Percentiles rank a stretch among this genome's conserved stretches.
phyloP scores from a whole-genome alignment of 2,329 filamentous ascomycete genomes.

The Fusarium acutatum region DNA sequence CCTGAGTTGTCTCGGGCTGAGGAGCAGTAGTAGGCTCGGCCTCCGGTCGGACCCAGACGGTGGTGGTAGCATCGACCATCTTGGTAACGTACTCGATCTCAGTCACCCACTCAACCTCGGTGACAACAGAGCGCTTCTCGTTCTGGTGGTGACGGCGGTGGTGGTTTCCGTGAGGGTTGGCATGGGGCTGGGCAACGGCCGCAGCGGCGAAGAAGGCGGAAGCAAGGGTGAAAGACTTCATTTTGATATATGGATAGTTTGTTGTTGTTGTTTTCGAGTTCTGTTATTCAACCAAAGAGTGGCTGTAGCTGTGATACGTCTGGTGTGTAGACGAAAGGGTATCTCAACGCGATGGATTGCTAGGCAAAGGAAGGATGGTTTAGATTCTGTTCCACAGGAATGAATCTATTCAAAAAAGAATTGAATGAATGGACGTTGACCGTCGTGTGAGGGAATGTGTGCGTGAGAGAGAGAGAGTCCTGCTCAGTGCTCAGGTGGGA shows the following conservation, averaged over 20 bases:
- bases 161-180: constrained; percentile 45
- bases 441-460: constrained; percentile 39
- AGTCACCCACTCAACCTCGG: constrained; percentile 61
- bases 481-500: constrained; percentile 41
- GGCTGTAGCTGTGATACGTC: constrained; percentile 33
- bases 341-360: constrained; percentile 35
- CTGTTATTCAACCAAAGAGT: constrained; percentile 31
- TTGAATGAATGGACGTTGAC: constrained; percentile 37
- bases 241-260: constrained; percentile 34
- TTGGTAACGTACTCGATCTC: constrained; percentile 58
- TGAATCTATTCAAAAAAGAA: constrained; percentile 36
- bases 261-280: constrained; percentile 29
- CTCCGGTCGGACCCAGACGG: constrained; percentile 53
- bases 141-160: constrained; percentile 51
- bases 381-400: constrained; percentile 43
- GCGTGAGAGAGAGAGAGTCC: constrained; percentile 39
- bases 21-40: constrained; percentile 38
- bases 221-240: constrained; percentile 52
- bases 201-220: constrained; percentile 49
- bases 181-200: constrained; percentile 60
- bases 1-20: constrained; percentile 21
- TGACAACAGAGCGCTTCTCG: constrained; percentile 53
- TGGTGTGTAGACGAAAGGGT: constrained; percentile 29
- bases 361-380: constrained; percentile 31
- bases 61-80: constrained; percentile 58